Conservation (phyloP, 1,284 basidiomycete species). For the Cryptococcus sp. region DNA sequence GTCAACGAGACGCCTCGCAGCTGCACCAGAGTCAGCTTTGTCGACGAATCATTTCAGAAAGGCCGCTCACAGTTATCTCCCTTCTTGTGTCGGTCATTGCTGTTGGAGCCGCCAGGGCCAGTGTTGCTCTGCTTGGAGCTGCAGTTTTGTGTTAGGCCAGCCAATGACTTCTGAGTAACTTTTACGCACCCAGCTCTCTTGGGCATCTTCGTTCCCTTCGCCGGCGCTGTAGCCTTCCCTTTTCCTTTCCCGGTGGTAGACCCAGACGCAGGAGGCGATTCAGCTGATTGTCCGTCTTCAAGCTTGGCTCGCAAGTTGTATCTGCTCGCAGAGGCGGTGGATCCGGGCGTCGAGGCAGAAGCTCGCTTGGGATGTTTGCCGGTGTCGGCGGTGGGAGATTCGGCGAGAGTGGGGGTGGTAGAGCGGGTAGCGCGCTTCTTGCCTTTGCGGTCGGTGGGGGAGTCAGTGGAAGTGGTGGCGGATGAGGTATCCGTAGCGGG, state of each 20-base stretch:
- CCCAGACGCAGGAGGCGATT: constrained; percentile 1
- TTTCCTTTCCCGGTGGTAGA: constrained; percentile 30
- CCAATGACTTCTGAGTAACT: too few relatives aligned
- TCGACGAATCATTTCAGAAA: not conserved
- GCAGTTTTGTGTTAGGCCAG: too few relatives aligned
- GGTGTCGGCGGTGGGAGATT: not conserved
- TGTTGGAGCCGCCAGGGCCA: constrained; percentile 11
- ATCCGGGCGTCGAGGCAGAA: constrained; percentile 9
- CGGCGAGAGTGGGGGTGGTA: constrained; percentile 15
- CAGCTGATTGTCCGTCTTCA: constrained; percentile 21
- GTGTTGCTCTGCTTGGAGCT: constrained; percentile 16
- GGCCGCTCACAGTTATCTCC: constrained; percentile 29
- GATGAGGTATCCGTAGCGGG: constrained; percentile 5
- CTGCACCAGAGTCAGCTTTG: constrained; percentile 19
- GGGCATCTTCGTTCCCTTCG: constrained; percentile 39
- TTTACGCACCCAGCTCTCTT: not conserved
- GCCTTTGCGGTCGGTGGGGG: constrained; percentile 36
- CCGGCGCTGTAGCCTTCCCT: constrained; percentile 23
- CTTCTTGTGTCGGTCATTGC: constrained; percentile 36
- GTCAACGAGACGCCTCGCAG: constrained; percentile 58
- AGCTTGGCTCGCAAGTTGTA: constrained; percentile 22
- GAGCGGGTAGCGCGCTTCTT: constrained; percentile 38
- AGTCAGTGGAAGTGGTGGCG: constrained; percentile 3
- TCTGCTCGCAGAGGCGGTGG: constrained; percentile 2
- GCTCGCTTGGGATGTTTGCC: constrained; percentile 13